Percentiles rank a stretch among this genome's conserved stretches.
phyloP scores from a whole-genome alignment of 1,139 yeast genomes.

The Hemisphaericaspora subhashii region DNA sequence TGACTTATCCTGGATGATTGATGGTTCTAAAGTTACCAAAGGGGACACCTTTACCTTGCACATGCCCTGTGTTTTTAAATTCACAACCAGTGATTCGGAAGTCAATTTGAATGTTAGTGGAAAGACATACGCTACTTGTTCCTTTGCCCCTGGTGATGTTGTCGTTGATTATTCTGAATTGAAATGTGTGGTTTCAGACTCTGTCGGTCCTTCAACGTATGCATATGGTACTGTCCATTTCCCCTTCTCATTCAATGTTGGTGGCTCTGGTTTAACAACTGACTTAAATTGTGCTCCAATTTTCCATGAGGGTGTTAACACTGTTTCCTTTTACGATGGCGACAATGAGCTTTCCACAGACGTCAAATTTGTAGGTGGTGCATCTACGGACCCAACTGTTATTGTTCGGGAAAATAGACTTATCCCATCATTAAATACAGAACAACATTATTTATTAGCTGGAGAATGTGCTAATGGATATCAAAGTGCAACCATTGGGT shows the following conservation, averaged over 20 bases:
- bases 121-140: slow-evolving; percentile 28
- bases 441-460: slow-evolving; percentile 21
- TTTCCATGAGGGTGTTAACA: slow-evolving; percentile 25
- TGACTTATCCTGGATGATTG: slow-evolving; percentile 24
- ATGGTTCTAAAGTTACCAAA: slow-evolving; percentile 18
- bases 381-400: slow-evolving; percentile 2
- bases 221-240: slow-evolving; percentile 25
- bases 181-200: slow-evolving; percentile 23
- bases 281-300: slow-evolving; percentile 23
- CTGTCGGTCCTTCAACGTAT: slow-evolving; percentile 17
- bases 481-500: slow-evolving; percentile 24
- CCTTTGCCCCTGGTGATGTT: slow-evolving; percentile 23
- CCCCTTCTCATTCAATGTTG: slow-evolving; percentile 30
- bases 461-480: slow-evolving; percentile 26
- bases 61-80: slow-evolving; percentile 33
- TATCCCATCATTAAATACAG: slow-evolving; percentile 18
- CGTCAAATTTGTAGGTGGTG: slow-evolving; percentile 16
- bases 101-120: slow-evolving; percentile 20
- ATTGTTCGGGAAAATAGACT: slow-evolving; percentile 13
- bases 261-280: slow-evolving; percentile 20
- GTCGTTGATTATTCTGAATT: slow-evolving; percentile 25
- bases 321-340: slow-evolving; percentile 31
- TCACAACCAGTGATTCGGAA: slow-evolving; percentile 20
- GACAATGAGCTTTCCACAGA: slow-evolving; percentile 17
- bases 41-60: slow-evolving; percentile 36